Base-by-base conservation (phyloP, 495 filamentous ascomycete species). In the Mytilinidion resinicola region DNA sequence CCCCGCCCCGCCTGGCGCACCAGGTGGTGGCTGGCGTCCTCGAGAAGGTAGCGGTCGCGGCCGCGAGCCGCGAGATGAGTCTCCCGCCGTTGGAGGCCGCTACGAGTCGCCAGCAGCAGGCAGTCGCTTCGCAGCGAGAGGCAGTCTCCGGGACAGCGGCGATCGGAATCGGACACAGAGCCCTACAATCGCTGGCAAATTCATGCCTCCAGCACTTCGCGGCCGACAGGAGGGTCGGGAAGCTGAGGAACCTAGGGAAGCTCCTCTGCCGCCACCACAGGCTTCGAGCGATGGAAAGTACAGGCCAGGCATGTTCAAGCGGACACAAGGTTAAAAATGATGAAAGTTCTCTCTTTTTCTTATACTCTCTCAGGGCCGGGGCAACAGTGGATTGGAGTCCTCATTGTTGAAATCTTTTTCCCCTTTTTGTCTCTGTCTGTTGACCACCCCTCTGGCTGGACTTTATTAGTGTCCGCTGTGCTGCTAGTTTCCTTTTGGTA, bases 221-320 rank as follows among this genome's bases (percentile, higher is more conserved):
- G 55, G 55, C 8, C 37, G 46, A 54, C 49, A 25, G 1, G 62
- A 65, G 52, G 57, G 58, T 39, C 59, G 65, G 41, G 62, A 60
- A 60, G 33, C 51, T 4, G 10, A 56, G 6, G 67, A 66, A 59
- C 55, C 61, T 33, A 55, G 55, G 9, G 58, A 64, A 42, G 56
- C 53, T 50, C 57, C 56, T 6, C 65, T 65, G 9, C 56, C 64
- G 39, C 53, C 64, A 19, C 37, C 61, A 7, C 38, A 53, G 30
- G 65, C 33, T 9, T 50, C 62, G 33, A 65, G 56, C 41, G 64
- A 61, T 59, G 67, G 67, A n/a, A 69, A 69, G 61, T 69, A 69
- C 43, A 56, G 67, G 47, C 67, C 67, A 9, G 67, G 67, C 30
- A 57, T 57, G 20, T 69, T 69, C 42, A 56, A 51, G 25, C 25